Conservation (phyloP, 805 yeast genomes). For the Ogataea kodamae region DNA sequence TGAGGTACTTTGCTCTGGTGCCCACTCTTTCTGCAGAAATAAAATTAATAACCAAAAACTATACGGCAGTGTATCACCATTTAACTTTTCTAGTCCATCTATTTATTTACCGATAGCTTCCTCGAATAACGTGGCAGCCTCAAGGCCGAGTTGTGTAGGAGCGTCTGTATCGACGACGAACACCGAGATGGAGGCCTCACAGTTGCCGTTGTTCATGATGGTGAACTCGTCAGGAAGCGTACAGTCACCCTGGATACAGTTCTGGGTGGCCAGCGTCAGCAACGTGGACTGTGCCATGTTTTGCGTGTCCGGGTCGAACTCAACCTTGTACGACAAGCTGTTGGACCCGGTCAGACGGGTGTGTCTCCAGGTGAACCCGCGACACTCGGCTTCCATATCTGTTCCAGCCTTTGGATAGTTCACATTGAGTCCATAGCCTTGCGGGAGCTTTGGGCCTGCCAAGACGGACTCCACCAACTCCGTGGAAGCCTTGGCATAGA, state of each 20-base stretch:
- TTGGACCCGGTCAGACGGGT: constrained; percentile 46
- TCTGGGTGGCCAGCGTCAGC: constrained; percentile 21
- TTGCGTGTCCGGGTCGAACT: constrained; percentile 40
- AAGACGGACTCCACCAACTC: constrained; percentile 40
- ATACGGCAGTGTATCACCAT: too few relatives aligned
- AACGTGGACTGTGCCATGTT: constrained; percentile 19
- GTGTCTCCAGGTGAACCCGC: constrained; percentile 39
- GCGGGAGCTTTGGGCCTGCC: constrained; percentile 38
- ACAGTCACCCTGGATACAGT: constrained; percentile 41
- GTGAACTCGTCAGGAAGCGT: constrained; percentile 42
- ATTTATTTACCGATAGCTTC: constrained; percentile 11
- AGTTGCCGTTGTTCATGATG: constrained; percentile 28
- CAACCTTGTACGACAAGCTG: constrained; percentile 31
- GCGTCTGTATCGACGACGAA: constrained; percentile 49
- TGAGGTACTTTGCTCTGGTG: too few relatives aligned
- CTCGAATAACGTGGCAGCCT: constrained; percentile 15
- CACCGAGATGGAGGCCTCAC: constrained; percentile 44
- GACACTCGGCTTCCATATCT: constrained; percentile 36
- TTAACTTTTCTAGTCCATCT: background rate
- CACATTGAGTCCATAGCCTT: constrained; percentile 44
- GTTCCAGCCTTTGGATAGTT: constrained; percentile 46
- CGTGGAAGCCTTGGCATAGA: constrained; percentile 40
- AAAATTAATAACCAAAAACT: too few relatives aligned
- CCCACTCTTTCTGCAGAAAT: constrained; percentile 8
- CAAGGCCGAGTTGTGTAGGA: constrained; percentile 5